Evolutionary conservation across 306 rosid species (phyloP), one percentile per base, ranked within the genome.

Genomic region (Erythrophleum fordii): DNA sequence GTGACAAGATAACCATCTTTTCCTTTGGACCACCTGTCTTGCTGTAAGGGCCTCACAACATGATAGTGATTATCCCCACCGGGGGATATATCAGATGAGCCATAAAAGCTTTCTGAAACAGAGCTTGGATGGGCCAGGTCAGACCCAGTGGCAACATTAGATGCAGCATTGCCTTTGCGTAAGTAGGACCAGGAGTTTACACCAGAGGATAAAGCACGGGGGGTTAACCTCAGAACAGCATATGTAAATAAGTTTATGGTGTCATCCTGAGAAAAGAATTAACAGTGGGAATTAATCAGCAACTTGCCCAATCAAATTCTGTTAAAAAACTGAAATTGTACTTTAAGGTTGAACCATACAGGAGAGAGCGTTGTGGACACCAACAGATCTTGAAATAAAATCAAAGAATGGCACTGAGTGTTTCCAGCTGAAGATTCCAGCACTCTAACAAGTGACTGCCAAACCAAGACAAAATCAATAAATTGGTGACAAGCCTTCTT

Each of bases 331-430:
- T 51, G 60, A 81, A 69, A 73, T n/a, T 62, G 72, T 75, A 51
- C 45, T 77, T 56, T 59, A 85, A 80, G 78, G 82, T 77, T 64
- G 73, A 90, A 86, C 77, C 99, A 82, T 95, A 95, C 99, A 51
- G 98, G 93, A 81, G 98, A 88, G 82, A 96, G 92, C 11, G 97
- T 92, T 16, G 99, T 92, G 51, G 99, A 93, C 89, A 96, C 99
- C 87, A 96, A 88, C 76, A 96, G 85, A 84, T 96, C 98, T 84
- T 96, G 98, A 87, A 87, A 96, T 79, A 96, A 88, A 83, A 96
- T 80, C 85, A 96, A 72, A 52, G 98, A 90, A 89, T 89, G 74
- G 86, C 98, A 96, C n/a, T 92, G 80, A 45, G 87, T 60, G 85
- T 82, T 96, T 85, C 92, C 98, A 34, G 91, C 85, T 77, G 93